These are phyloP conservation scores for Solanum hybrid DNA, from an alignment of 305 asterid species.

Conservation along the genomic window DNA sequence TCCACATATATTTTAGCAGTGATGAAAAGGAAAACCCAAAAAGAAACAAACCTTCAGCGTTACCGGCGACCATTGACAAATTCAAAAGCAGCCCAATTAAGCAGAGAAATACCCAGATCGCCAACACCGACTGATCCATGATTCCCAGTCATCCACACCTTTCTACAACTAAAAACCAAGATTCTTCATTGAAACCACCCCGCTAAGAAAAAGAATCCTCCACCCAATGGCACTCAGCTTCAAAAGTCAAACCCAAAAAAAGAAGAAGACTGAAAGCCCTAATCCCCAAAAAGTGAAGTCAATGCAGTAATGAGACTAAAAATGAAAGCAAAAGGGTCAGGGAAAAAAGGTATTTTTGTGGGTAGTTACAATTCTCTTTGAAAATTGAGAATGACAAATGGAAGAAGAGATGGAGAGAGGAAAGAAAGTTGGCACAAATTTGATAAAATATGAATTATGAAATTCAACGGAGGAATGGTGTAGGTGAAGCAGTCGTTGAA, in stretches of 20 bases:
- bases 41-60: slow-evolving; percentile 12
- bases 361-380: not conserved
- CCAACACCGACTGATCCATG: slow-evolving; percentile 1
- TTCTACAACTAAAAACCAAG: not conserved
- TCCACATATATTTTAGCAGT: not conserved
- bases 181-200: not conserved
- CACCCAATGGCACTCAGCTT: not conserved
- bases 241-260: not conserved
- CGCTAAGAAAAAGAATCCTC: not conserved
- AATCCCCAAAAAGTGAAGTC: not conserved
- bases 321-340: not conserved
- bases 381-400: not conserved
- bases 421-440: not conserved
- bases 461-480: not conserved
- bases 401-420: not conserved
- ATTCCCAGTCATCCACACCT: not conserved
- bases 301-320: not conserved
- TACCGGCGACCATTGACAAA: not conserved
- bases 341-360: not conserved
- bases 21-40: not conserved
- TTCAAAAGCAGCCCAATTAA: not conserved
- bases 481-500: not conserved
- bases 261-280: not conserved
- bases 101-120: not conserved
- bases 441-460: not conserved